Conservation (phyloP, 2,329 filamentous ascomycete species). For the Aureobasidium sp. region DNA sequence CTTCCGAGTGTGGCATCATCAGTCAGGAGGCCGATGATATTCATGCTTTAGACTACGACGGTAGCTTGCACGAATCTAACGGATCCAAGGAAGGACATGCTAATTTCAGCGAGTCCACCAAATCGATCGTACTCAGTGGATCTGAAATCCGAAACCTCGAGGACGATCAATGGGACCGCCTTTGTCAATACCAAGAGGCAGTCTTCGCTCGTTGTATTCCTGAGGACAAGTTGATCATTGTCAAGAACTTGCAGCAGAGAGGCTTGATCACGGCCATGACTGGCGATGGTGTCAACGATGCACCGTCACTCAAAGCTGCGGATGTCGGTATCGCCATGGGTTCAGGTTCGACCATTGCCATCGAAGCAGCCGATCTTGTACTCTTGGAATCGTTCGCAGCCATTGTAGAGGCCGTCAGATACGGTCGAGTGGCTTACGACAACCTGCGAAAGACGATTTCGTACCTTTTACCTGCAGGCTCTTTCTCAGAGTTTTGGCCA, state of each 20-base stretch:
- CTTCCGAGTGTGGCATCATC: conserved; percentile 63
- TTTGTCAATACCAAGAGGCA: conserved; percentile 60
- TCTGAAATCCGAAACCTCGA: conserved; percentile 58
- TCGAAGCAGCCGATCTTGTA: conserved; percentile 56
- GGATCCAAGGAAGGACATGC: not conserved
- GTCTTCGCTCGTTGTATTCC: conserved; percentile 70
- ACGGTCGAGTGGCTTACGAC: conserved; percentile 69
- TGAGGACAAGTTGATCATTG: conserved; percentile 71
- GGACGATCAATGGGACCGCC: conserved; percentile 59
- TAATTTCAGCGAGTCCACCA: conserved; percentile 14
- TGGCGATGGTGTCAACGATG: conserved; percentile 43
- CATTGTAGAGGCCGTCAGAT: conserved; percentile 63
- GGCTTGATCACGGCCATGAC: conserved; percentile 50
- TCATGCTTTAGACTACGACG: conserved; percentile 29
- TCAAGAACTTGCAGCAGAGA: conserved; percentile 61
- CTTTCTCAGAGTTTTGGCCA: conserved; percentile 69
- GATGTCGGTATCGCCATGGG: conserved; percentile 53
- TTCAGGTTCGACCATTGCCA: conserved; percentile 51
- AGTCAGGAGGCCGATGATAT: conserved; percentile 49
- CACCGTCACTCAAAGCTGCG: conserved; percentile 49
- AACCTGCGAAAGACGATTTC: conserved; percentile 70
- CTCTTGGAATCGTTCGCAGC: conserved; percentile 62
- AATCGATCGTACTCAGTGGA: conserved; percentile 56
- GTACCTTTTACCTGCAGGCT: conserved; percentile 64
- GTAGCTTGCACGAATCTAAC: not conserved